Evolutionary conservation across 2,329 filamentous ascomycete genomes (phyloP).

Genomic region (Hypoxylon sp.): DNA sequence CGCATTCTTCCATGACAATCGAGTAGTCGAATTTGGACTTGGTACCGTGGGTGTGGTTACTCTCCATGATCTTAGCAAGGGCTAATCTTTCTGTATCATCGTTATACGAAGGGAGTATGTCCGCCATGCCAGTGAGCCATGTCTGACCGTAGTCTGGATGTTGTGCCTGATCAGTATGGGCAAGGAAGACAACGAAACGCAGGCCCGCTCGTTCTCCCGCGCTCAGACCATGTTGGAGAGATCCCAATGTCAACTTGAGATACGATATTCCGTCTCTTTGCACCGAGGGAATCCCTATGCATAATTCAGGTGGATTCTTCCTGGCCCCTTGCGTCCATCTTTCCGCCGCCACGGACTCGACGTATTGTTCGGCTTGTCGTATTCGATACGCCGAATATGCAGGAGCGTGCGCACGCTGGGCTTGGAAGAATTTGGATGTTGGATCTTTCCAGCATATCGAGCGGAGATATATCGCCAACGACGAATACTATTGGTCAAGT

Average conservation of each 20-base stretch:
- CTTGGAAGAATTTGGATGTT: conserved; percentile 47
- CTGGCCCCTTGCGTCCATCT: not conserved
- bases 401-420: conserved; percentile 38
- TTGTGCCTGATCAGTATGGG: conserved; percentile 43
- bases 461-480: conserved; percentile 40
- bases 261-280: conserved; percentile 46
- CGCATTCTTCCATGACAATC: conserved; percentile 48
- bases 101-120: conserved; percentile 45
- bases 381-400: conserved; percentile 46
- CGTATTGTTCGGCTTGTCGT: conserved; percentile 38
- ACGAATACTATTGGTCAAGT: conserved; percentile 33
- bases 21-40: conserved; percentile 48
- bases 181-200: conserved; percentile 48
- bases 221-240: conserved; percentile 45
- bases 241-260: conserved; percentile 45
- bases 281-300: conserved; percentile 47
- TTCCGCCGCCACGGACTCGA: conserved; percentile 17
- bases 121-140: conserved; percentile 46
- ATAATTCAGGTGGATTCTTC: conserved; percentile 38
- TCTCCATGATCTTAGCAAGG: conserved; percentile 23
- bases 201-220: conserved; percentile 35
- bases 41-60: conserved; percentile 32
- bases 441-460: conserved; percentile 47
- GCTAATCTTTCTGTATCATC: conserved; percentile 34
- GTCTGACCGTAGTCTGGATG: conserved; percentile 43